Evolutionary conservation across 768 basidiomycete genomes (phyloP).

Genomic region (Phanerodontia chrysosporium): DNA sequence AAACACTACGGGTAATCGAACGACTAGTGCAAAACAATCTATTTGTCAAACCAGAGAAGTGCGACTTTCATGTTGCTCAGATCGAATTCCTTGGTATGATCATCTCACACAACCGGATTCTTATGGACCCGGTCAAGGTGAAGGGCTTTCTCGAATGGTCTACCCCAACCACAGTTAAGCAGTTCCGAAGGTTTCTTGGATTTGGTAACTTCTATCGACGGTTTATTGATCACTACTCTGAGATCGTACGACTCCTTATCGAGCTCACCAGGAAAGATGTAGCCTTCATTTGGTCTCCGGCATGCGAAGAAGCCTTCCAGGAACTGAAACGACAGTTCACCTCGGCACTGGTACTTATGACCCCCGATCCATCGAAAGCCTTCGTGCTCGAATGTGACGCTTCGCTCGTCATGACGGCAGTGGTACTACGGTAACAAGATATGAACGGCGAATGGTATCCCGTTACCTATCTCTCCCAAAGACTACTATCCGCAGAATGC

Average conservation of each 20-base stretch:
- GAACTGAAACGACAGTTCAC: constrained; percentile 19
- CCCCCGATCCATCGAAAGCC: constrained; percentile 7
- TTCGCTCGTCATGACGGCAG: constrained; percentile 24
- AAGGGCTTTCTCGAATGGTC: constrained; percentile 28
- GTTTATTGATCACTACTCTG: constrained; percentile 26
- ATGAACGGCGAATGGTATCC: constrained; percentile 10
- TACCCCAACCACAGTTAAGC: constrained; percentile 13
- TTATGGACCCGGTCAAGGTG: constrained; percentile 31
- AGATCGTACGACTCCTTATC: constrained; percentile 14
- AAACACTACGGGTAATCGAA: constrained; percentile 19
- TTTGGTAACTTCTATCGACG: constrained; percentile 27
- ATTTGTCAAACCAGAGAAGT: constrained; percentile 34
- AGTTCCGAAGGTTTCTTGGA: constrained; percentile 25
- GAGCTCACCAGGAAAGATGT: constrained; percentile 14
- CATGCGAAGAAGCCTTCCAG: constrained; percentile 14
- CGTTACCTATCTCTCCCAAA: constrained; percentile 10
- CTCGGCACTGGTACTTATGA: constrained; percentile 14
- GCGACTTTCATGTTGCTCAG: constrained; percentile 24
- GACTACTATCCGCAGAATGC: constrained; percentile 18
- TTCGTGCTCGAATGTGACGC: constrained; percentile 19
- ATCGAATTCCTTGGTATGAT: constrained; percentile 31
- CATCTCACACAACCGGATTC: constrained; percentile 11
- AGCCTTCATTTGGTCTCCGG: constrained; percentile 8
- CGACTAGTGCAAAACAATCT: constrained; percentile 25
- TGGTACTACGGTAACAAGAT: constrained; percentile 23